phyloP scores from a whole-genome alignment of 768 basidiomycete species.

The Xerocomellus dryophilus region DNA sequence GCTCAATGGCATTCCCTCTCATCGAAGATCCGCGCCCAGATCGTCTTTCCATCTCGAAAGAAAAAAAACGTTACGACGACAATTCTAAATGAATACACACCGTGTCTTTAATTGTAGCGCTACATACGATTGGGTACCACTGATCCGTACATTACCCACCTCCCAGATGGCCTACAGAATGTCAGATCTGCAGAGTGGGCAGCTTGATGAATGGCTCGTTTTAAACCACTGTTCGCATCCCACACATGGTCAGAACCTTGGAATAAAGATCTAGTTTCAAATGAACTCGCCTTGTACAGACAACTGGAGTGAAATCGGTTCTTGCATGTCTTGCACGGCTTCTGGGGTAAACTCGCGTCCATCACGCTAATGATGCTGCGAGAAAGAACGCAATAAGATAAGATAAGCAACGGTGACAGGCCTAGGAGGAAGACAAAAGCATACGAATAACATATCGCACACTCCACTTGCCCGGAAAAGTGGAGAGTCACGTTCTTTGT shows the following conservation, averaged over 20 bases:
- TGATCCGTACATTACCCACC: background rate
- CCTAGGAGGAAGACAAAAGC: background rate
- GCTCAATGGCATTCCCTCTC: too few species aligned
- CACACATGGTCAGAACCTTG: background rate
- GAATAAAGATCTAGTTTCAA: background rate
- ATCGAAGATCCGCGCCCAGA: too few species aligned
- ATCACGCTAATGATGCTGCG: slow-evolving; percentile 84
- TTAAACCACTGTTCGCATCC: slow-evolving; percentile 72
- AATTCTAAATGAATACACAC: background rate
- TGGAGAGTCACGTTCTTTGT: slow-evolving; percentile 91
- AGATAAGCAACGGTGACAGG: background rate
- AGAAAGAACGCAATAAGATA: background rate
- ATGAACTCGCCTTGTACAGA: slow-evolving; percentile 70
- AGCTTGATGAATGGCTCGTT: slow-evolving; percentile 84
- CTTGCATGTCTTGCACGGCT: slow-evolving; percentile 91
- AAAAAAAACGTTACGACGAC: background rate
- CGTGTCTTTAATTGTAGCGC: background rate
- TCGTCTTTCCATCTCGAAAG: background rate
- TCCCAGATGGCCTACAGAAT: slow-evolving; percentile 46
- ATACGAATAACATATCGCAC: slow-evolving; percentile 96
- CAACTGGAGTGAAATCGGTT: slow-evolving; percentile 92
- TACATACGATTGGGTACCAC: background rate
- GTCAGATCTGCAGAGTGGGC: slow-evolving; percentile 86
- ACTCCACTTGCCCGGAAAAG: slow-evolving; percentile 94
- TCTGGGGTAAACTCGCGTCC: slow-evolving; percentile 84